Evolutionary conservation across 768 basidiomycete species (phyloP).

Genomic region (Boletus subparvulus): DNA sequence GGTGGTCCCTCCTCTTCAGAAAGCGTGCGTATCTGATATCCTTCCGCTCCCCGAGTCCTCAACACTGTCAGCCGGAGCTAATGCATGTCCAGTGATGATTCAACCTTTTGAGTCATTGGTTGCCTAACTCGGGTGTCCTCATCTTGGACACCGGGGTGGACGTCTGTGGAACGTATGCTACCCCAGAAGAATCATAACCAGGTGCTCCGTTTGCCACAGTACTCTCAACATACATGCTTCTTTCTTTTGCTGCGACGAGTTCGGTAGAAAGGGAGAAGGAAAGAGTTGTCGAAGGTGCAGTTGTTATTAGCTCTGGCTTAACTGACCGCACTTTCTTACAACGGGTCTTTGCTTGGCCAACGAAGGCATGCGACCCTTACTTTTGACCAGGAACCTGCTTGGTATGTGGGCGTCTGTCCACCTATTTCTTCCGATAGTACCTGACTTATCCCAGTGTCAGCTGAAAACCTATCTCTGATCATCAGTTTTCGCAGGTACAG

Average conservation of each 20-base stretch:
- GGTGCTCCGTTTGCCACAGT: background rate
- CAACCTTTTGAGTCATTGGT: too few relatives aligned
- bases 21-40: too few relatives aligned
- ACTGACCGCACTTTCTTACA: background rate
- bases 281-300: background rate
- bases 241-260: background rate
- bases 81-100: too few relatives aligned
- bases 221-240: background rate
- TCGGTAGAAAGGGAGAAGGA: background rate
- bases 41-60: too few relatives aligned
- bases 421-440: conserved; percentile 2
- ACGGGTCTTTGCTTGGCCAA: background rate
- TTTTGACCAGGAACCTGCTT: background rate
- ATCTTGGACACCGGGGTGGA: background rate
- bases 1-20: too few relatives aligned
- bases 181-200: background rate
- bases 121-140: too few relatives aligned
- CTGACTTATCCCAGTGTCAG: background rate
- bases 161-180: background rate
- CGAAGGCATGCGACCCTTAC: too few relatives aligned
- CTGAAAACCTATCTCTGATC: background rate
- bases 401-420: too few relatives aligned
- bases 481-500: background rate
- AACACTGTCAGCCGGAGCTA: too few relatives aligned
- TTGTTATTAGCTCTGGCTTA: background rate